Evolutionary conservation across 371 early-diverging fungal genomes (phyloP).

Genomic region (Blakeslea trispora): DNA sequence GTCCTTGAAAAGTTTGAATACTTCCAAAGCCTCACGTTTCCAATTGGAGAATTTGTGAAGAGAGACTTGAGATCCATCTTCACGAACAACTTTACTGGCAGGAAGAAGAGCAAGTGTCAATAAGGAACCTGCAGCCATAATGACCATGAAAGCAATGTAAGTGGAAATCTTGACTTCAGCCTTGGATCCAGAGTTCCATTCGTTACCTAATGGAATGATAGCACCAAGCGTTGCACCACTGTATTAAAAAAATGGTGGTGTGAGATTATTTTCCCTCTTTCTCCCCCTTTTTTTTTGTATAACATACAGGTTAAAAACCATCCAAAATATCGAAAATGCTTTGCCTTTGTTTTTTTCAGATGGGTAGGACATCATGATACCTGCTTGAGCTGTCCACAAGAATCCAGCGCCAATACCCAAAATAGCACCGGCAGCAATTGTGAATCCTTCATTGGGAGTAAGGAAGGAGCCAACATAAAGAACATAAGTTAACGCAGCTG

Average conservation of each 20-base stretch:
- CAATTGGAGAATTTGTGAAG: slow-evolving; percentile 60
- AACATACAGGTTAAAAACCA: slow-evolving; percentile 68
- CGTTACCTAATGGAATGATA: slow-evolving; percentile 64
- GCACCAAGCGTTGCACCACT: slow-evolving; percentile 75
- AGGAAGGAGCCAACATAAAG: slow-evolving; percentile 63
- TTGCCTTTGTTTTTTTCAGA: slow-evolving; percentile 71
- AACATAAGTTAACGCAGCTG: slow-evolving; percentile 58
- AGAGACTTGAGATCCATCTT: slow-evolving; percentile 66
- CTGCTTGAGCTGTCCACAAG: slow-evolving; percentile 69
- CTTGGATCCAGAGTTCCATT: slow-evolving; percentile 44
- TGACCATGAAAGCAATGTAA: slow-evolving; percentile 68
- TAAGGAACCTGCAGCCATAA: slow-evolving; percentile 65
- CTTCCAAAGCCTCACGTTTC: slow-evolving; percentile 54
- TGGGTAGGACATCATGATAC: slow-evolving; percentile 83
- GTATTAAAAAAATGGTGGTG: slow-evolving; percentile 64
- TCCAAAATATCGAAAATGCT: slow-evolving; percentile 73
- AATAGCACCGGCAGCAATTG: slow-evolving; percentile 58
- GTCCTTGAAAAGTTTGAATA: slow-evolving; percentile 65
- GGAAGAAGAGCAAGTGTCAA: slow-evolving; percentile 61
- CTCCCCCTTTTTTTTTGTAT: slow-evolving; percentile 8
- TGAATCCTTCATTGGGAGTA: slow-evolving; percentile 44
- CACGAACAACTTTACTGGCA: slow-evolving; percentile 59
- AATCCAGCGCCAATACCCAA: slow-evolving; percentile 64
- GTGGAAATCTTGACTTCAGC: slow-evolving; percentile 33
- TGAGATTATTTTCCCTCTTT: too few species aligned